Conservation (phyloP, 345 rosid species). For the Balakata baccata region DNA sequence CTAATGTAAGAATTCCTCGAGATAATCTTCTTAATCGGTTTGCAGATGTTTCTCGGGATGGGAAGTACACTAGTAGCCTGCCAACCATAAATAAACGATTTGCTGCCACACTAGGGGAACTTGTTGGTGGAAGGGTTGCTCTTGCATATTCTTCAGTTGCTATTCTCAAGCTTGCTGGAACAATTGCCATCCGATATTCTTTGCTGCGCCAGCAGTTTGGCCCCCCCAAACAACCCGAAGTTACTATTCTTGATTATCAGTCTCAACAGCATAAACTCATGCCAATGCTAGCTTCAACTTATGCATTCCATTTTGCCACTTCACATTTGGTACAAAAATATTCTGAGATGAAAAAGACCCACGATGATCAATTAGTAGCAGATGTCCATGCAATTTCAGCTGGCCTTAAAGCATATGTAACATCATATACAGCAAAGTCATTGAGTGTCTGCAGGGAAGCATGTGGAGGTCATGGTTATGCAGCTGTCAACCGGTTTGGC, state of each 20-base stretch:
- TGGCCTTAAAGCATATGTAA: slow-evolving; percentile 92
- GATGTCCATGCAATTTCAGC: slow-evolving; percentile 97
- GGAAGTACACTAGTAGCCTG: slow-evolving; percentile 86
- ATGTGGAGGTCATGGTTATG: slow-evolving; percentile 99
- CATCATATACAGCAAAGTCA: slow-evolving; percentile 84
- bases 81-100: slow-evolving; percentile 91
- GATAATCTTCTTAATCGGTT: slow-evolving; percentile 97
- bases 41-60: slow-evolving; percentile 90
- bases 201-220: slow-evolving; percentile 94
- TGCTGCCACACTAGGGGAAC: slow-evolving; percentile 96
- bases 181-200: slow-evolving; percentile 86
- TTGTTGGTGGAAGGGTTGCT: slow-evolving; percentile 94
- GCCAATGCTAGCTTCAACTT: slow-evolving; percentile 97
- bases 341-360: slow-evolving; percentile 75
- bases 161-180: slow-evolving; percentile 72
- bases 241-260: slow-evolving; percentile 95
- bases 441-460: slow-evolving; percentile 90
- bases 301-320: slow-evolving; percentile 91
- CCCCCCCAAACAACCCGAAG: slow-evolving; percentile 93
- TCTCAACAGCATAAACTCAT: slow-evolving; percentile 99
- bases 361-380: slow-evolving; percentile 71
- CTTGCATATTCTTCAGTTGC: slow-evolving; percentile 87
- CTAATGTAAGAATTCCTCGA: slow-evolving; percentile 80
- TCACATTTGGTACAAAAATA: slow-evolving; percentile 67
- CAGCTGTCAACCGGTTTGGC: slow-evolving; percentile 98